A percentile compares a stretch with the other conserved stretches of the same genome.
These are phyloP conservation scores for Pythium rhizo-oryzae DNA, from an alignment of 352 stramenopile genomes.

Conservation along the genomic window DNA sequence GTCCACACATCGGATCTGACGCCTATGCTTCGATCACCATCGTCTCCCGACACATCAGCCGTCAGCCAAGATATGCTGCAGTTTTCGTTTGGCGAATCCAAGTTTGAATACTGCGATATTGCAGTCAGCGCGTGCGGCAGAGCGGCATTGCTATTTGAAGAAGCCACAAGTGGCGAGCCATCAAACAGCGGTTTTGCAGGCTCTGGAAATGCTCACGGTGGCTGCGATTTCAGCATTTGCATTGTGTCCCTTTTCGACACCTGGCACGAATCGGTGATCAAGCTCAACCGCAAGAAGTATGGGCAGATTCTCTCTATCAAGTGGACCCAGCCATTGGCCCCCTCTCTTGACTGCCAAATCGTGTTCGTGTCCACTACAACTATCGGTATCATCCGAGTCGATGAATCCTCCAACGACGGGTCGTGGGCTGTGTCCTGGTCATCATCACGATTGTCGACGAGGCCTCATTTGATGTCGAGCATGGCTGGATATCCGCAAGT, in stretches of 20 bases:
- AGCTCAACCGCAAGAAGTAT: conserved; percentile 60
- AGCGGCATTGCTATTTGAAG: conserved; percentile 58
- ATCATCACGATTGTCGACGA: conserved; percentile 60
- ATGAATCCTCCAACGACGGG: conserved; percentile 38
- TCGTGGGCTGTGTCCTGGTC: conserved; percentile 67
- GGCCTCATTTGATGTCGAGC: conserved; percentile 50
- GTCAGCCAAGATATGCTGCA: conserved; percentile 32
- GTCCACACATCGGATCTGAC: conserved; percentile 46
- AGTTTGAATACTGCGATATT: conserved; percentile 52
- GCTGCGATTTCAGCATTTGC: conserved; percentile 44
- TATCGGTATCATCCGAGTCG: conserved; percentile 64
- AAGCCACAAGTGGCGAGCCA: conserved; percentile 6
- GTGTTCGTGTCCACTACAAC: conserved; percentile 67
- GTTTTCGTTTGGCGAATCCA: conserved; percentile 43
- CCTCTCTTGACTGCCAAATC: conserved; percentile 55
- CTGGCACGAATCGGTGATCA: conserved; percentile 56
- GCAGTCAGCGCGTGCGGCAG: conserved; percentile 57
- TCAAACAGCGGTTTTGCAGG: not conserved
- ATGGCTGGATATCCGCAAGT: conserved; percentile 57
- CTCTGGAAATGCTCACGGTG: not conserved
- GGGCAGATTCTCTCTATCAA: conserved; percentile 59
- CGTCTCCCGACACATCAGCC: conserved; percentile 31
- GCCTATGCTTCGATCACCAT: conserved; percentile 29
- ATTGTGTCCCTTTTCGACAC: conserved; percentile 55
- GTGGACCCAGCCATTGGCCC: conserved; percentile 60